Conservation (phyloP, 495 filamentous ascomycete species). For the Ascodesmis nigricans region DNA sequence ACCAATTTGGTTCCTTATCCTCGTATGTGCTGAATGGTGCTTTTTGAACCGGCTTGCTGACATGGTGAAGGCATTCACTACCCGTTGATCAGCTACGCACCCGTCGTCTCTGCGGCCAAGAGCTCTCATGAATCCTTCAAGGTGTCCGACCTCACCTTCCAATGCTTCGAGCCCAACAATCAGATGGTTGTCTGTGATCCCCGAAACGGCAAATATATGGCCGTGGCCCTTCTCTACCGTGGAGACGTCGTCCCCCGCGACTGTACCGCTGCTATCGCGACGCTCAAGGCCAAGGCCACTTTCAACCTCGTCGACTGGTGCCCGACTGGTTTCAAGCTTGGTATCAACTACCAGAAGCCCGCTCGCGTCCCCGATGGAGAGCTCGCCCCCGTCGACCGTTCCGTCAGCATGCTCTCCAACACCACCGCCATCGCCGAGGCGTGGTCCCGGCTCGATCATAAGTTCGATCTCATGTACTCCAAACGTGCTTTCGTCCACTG, state of each 20-base stretch:
- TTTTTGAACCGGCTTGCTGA: neutral
- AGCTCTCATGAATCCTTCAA: slow-evolving; percentile 89
- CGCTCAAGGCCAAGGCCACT: slow-evolving; percentile 93
- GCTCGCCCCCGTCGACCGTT: slow-evolving; percentile 88
- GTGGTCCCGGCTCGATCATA: slow-evolving; percentile 90
- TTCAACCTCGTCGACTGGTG: slow-evolving; percentile 99
- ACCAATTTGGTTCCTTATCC: slow-evolving; percentile 98
- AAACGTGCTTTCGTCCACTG: slow-evolving; percentile 99
- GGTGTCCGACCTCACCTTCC: slow-evolving; percentile 67
- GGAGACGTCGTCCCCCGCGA: slow-evolving; percentile 96
- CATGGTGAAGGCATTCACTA: slow-evolving; percentile 49
- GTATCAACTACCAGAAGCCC: slow-evolving; percentile 98
- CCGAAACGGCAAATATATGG: slow-evolving; percentile 99
- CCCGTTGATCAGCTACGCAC: slow-evolving; percentile 88
- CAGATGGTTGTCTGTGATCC: slow-evolving; percentile 99
- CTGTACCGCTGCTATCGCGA: slow-evolving; percentile 70
- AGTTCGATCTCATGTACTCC: slow-evolving; percentile 99
- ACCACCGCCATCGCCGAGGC: slow-evolving; percentile 97
- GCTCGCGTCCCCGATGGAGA: slow-evolving; percentile 90
- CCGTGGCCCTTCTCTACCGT: slow-evolving; percentile 91
- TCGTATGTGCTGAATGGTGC: slow-evolving; percentile 26
- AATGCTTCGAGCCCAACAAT: slow-evolving; percentile 61
- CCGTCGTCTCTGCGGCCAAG: slow-evolving; percentile 81
- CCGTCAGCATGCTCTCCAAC: slow-evolving; percentile 99
- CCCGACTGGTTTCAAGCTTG: slow-evolving; percentile 98